These are phyloP conservation scores for Geosiphon pyriformis DNA, from an alignment of 192 early-diverging fungal genomes.

Conservation along the genomic window DNA sequence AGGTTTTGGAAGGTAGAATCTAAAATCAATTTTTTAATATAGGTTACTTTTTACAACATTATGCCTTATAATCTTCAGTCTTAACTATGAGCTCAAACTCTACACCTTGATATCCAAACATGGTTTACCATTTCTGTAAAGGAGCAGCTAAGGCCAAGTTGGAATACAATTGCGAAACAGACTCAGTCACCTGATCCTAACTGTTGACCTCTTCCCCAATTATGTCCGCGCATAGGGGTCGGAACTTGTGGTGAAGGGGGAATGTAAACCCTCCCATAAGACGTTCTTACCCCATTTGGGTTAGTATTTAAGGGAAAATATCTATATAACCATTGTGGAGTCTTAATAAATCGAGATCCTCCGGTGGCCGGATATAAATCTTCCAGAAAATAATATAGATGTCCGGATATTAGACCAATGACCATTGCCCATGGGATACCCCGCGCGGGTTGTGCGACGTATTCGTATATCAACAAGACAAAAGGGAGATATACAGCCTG, in stretches of 20 bases:
- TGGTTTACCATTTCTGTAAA: too few species aligned
- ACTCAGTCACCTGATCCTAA: too few species aligned
- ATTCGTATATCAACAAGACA: constrained; percentile 57
- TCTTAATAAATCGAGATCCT: constrained; percentile 58
- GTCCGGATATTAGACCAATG: constrained; percentile 63
- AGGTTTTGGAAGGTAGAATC: too few species aligned
- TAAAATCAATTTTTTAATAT: too few species aligned
- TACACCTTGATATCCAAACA: too few species aligned
- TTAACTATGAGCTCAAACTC: too few species aligned
- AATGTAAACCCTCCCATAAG: background rate
- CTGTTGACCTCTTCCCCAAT: constrained; percentile 11
- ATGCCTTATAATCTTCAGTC: too few species aligned
- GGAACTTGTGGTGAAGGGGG: background rate
- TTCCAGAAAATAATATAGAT: constrained; percentile 71
- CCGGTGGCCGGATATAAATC: constrained; percentile 60
- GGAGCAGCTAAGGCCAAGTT: too few species aligned
- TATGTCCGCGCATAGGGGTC: background rate
- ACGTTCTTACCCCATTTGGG: background rate
- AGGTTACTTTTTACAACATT: too few species aligned
- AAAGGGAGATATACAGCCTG: constrained; percentile 73
- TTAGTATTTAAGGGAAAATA: constrained; percentile 30
- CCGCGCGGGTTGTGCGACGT: constrained; percentile 34
- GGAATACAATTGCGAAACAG: too few species aligned
- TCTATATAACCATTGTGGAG: constrained; percentile 55
- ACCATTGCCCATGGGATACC: constrained; percentile 45